Conservation (phyloP, 2,329 filamentous ascomycete genomes). For the Plectosphaerella cucumerina region DNA sequence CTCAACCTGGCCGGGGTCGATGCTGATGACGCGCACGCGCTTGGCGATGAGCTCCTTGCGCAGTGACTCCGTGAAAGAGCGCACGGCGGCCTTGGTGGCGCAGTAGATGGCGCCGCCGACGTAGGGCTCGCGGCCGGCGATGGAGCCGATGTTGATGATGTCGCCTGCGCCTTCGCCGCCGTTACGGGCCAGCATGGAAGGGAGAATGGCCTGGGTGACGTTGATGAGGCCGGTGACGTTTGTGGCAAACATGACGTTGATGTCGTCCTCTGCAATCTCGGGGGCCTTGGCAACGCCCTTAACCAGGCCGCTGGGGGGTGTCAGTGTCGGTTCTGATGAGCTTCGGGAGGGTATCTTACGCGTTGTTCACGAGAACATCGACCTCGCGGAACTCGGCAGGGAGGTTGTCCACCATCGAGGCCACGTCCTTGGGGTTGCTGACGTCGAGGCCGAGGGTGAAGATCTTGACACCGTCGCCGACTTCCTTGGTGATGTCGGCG, state of each 20-base stretch:
- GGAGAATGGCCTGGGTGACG: slow-evolving; percentile 88
- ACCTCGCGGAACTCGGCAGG: slow-evolving; percentile 82
- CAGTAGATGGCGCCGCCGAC: slow-evolving; percentile 87
- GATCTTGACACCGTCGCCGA: slow-evolving; percentile 76
- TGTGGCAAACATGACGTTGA: slow-evolving; percentile 82
- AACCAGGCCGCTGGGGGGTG: slow-evolving; percentile 66
- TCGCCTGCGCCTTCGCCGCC: slow-evolving; percentile 73
- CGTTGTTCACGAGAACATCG: slow-evolving; percentile 92
- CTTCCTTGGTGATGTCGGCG: slow-evolving; percentile 69
- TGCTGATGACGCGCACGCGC: slow-evolving; percentile 76
- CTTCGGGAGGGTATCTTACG: slow-evolving; percentile 24
- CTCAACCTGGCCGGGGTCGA: slow-evolving; percentile 91
- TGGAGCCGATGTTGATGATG: slow-evolving; percentile 91
- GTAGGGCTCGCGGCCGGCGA: slow-evolving; percentile 83
- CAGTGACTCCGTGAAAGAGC: slow-evolving; percentile 77
- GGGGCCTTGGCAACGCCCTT: slow-evolving; percentile 84
- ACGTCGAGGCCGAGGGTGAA: slow-evolving; percentile 83
- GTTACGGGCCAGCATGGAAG: slow-evolving; percentile 72
- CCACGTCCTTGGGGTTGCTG: slow-evolving; percentile 71
- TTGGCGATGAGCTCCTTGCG: slow-evolving; percentile 79
- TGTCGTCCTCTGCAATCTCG: slow-evolving; percentile 75
- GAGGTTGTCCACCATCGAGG: slow-evolving; percentile 65
- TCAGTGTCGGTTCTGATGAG: neutral
- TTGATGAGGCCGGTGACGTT: slow-evolving; percentile 95
- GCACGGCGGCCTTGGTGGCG: slow-evolving; percentile 84